Base-by-base conservation (phyloP, 306 rosid genomes). In the Alnus glutinosa region DNA sequence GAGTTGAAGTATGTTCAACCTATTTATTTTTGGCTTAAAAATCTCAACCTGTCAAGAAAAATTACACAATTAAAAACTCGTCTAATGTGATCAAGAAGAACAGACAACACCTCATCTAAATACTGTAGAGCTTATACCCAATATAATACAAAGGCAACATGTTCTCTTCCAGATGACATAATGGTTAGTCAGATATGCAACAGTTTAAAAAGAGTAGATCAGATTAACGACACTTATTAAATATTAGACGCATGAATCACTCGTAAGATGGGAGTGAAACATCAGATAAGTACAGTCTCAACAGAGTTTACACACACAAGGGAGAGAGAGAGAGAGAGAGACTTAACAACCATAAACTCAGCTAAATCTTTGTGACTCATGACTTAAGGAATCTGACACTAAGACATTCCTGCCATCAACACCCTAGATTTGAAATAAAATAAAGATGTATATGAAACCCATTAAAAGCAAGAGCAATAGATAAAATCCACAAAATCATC, bases 21-120 rank as follows among this genome's bases (percentile, higher is more conserved):
- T 78, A 77, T 80, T 78, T 5, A 73, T 44, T 78, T 78, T 81
- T 19, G 87, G 89, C 55, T 74, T 58, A 67, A 16, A 78, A 78
- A 90, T 87, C 44, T 80, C 88, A 68, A 90, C 91, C 94, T 90
- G 94, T 61, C 85, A 64, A 68, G 23, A 23, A 48, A 46, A 47
- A 18, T n/a, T 37, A 16, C 37, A 73, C 1, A 77, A 55, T 61
- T 39, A 59, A 46, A 36, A 57, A 47, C 23, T 7, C 51, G 63
- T 71, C 66, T 39, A 44, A 47, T 14, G 32, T 67, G 13, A 50
- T 34, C 19, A 48, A 54, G 9, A 63, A 52, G 7, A 15, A 52
- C 18, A 52, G 57, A 51, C 1, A 15, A 49, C 2, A 70, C 30
- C 14, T 42, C 23, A 28, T 39, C 8, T 19, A 54, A 44, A 74